Percentiles rank a stretch among this genome's conserved stretches.
Conservation (phyloP, 306 rosid genomes). For the Cucurbita argyrosperma region DNA sequence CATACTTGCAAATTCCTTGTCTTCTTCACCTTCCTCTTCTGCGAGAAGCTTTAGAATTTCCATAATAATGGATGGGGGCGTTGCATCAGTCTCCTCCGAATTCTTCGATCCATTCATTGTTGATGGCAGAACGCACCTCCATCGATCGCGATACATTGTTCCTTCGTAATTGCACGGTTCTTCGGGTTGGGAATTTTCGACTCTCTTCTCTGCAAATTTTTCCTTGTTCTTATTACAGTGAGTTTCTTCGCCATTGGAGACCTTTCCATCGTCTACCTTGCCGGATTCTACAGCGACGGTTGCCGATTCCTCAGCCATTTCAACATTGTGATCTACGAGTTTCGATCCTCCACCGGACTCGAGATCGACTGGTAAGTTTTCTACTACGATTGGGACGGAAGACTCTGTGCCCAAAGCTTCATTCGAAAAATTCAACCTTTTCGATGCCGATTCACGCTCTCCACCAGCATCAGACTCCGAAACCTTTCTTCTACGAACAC, state of each 20-base stretch:
- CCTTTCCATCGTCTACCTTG: neutral
- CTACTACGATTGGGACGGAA: neutral
- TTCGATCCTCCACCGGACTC: neutral
- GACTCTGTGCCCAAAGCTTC: neutral
- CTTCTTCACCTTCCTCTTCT: neutral
- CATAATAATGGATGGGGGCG: neutral
- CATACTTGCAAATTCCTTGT: neutral
- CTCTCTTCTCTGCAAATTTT: neutral
- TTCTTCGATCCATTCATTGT: neutral
- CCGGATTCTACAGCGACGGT: neutral
- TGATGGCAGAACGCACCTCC: neutral
- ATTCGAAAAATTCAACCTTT: neutral
- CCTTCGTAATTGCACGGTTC: neutral
- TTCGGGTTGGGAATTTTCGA: neutral
- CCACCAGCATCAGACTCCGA: neutral
- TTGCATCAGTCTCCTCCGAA: neutral
- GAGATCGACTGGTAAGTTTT: neutral
- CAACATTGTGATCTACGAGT: neutral
- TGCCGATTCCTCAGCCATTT: neutral
- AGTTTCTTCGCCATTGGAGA: neutral
- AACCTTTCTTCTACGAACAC: neutral
- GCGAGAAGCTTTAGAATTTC: neutral
- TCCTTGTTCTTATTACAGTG: neutral
- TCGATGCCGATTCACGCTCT: neutral
- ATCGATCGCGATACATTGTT: neutral